Evolutionary conservation across 805 yeast genomes (phyloP), one percentile per base, ranked within the genome.

Genomic region (Saturnispora sekii): DNA sequence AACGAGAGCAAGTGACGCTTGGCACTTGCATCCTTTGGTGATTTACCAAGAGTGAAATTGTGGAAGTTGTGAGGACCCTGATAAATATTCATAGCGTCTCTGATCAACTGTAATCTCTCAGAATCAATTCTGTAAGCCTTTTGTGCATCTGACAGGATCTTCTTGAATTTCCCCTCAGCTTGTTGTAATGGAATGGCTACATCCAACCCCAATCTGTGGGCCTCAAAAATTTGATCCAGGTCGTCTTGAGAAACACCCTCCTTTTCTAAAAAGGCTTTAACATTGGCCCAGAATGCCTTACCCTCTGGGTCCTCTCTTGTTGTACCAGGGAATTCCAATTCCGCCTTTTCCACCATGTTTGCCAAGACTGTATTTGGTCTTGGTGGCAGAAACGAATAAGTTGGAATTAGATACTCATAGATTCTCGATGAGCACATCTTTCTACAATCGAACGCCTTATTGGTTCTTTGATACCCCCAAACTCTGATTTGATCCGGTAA

Each of bases 351-450:
- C 38, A 86, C 72, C 55, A 77, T 74, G 48, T 76, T 70, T 43
- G 77, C 82, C 49, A 93, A 68, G 9, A 75, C 68, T 28, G 88
- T 72, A 35, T 70, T 68, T 5, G 95, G 95, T 57, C 83, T 80
- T n/a, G 98, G 97, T 9, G 95, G 93, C 46, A 93, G 67, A 51
- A 93, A 76, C 1, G 95, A 77, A 61, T 87, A 89, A 0, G 95
- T 85, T 35, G 98, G 98, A 59, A 93, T 72, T 55, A 93, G 65
- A 60, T 93, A 93, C 67, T 93, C 98, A 62, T 93, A 93, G 50
- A 94, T 73, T 61, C 98, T 77, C n/a, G 96, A 87, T 3, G 93
- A 81, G 67, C 98, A 93, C 83, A 88, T 77, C 61, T 86, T 88
- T 53, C 97, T 74, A 64, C 97, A 88, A 62, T 93, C 97, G 63